Evolutionary conservation across 305 asterid species (phyloP), one percentile per base, ranked within the genome.

Genomic region (Solanum hybrid): DNA sequence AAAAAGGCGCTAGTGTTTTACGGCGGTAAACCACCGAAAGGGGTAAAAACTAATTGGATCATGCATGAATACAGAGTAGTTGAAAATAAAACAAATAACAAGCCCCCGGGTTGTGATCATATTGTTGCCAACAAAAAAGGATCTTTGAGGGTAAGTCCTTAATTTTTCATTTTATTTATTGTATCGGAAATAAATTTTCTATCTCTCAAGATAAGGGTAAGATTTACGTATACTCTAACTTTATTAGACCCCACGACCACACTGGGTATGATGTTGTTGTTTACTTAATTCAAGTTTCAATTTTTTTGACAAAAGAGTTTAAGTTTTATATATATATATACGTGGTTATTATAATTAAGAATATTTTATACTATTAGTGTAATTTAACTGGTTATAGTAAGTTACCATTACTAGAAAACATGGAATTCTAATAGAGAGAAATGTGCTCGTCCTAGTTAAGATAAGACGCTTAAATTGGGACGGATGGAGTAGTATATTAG

Each of bases 21-120:
- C 83, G 95, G 98, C 3, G 99, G 99, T 0, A 97, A 96, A 92
- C 99, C 99, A 3, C 98, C 99, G 0, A 97, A 97, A 90, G 99
- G 98, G 39, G 91, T 95, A 86, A 97, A 97, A 78, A 97, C 98
- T 3, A 95, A 95, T 73, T 97, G 99, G 99, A 97, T 97, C 93
- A 97, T 97, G 99, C 99, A 97, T 89, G 99, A 97, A 31, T 97
- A 96, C 85, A 92, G 99, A 33, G 92, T 97, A 12, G 88, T 92
- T 2, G 97, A 95, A 36, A 94, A 94, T 39, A 95, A 95, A 91
- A 91, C 95, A 72, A 92, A 73, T 90, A 90, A 93, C 0, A 95
- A 93, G 83, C 97, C 99, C 27, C 98, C 96, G 0, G 96, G 96
- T 0, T 95, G 93, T 89, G 95, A 93, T 86, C 85, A 20, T 61